A percentile compares a stretch with the other conserved stretches of the same genome.
phyloP scores from a whole-genome alignment of 306 rosid genomes.

The Geum urbanum region DNA sequence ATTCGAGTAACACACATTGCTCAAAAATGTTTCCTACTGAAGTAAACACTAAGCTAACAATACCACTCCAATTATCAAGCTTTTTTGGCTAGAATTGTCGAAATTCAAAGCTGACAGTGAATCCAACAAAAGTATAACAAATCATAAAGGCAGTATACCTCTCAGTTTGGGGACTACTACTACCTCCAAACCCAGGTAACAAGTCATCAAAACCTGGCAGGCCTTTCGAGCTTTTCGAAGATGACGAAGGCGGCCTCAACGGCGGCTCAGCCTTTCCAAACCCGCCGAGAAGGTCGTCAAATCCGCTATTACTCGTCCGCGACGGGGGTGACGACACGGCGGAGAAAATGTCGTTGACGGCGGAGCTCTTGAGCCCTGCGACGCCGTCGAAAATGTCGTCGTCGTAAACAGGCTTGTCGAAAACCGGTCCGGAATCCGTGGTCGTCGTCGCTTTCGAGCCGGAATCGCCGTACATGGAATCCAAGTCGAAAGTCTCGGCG shows the following conservation, averaged over 20 bases:
- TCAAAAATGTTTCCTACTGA: neutral
- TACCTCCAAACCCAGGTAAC: slow-evolving; percentile 70
- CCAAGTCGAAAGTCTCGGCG: slow-evolving; percentile 48
- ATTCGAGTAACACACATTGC: neutral
- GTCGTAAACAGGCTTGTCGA: slow-evolving; percentile 75
- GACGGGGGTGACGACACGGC: slow-evolving; percentile 44
- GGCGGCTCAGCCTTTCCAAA: slow-evolving; percentile 60
- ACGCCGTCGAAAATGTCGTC: slow-evolving; percentile 87
- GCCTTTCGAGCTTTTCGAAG: slow-evolving; percentile 43
- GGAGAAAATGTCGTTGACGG: slow-evolving; percentile 48
- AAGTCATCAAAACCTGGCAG: slow-evolving; percentile 67
- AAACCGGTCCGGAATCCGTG: slow-evolving; percentile 47
- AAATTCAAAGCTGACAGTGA: neutral
- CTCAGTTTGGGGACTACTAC: slow-evolving; percentile 43
- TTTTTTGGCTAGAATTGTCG: neutral
- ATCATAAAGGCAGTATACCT: slow-evolving; percentile 42
- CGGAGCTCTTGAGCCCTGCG: slow-evolving; percentile 70
- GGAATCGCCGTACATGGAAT: slow-evolving; percentile 47
- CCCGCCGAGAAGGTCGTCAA: slow-evolving; percentile 82
- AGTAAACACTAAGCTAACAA: neutral
- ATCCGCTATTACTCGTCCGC: slow-evolving; percentile 40
- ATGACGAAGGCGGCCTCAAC: slow-evolving; percentile 13
- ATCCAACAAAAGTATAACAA: neutral
- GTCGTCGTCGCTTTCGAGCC: slow-evolving; percentile 31
- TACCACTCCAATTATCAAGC: neutral